Evolutionary conservation across 2,329 filamentous ascomycete genomes (phyloP).

Genomic region (Aciculosporium take): DNA sequence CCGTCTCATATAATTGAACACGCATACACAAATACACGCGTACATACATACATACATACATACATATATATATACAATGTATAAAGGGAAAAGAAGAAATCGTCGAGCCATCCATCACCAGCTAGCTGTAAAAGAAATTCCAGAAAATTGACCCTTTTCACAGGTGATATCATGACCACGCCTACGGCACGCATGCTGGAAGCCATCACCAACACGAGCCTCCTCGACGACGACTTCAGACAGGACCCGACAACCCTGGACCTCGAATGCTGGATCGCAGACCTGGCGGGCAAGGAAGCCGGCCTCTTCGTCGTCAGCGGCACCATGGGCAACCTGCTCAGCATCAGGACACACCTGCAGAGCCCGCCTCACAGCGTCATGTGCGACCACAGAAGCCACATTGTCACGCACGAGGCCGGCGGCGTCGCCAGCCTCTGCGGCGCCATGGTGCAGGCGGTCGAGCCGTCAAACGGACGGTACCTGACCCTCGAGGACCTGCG

Average conservation of each 20-base stretch:
- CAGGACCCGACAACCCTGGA: constrained; percentile 3
- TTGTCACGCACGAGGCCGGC: constrained; percentile 51
- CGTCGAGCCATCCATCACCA: too few species aligned
- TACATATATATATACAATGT: too few species aligned
- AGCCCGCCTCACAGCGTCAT: constrained; percentile 69
- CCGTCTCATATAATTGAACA: too few species aligned
- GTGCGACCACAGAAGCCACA: constrained; percentile 63
- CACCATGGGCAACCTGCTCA: constrained; percentile 91
- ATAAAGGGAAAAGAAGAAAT: too few species aligned
- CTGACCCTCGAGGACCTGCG: constrained; percentile 64
- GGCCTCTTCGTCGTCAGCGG: constrained; percentile 72
- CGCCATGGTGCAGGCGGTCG: constrained; percentile 51
- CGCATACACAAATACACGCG: too few species aligned
- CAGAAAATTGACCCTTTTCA: too few species aligned
- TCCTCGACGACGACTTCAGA: constrained; percentile 5
- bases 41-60: too few species aligned
- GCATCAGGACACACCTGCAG: constrained; percentile 56
- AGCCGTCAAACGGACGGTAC: constrained; percentile 55
- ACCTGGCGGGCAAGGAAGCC: constrained; percentile 51
- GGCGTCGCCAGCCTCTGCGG: constrained; percentile 34
- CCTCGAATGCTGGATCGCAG: not conserved
- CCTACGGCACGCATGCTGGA: constrained; percentile 6
- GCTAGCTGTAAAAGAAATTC: too few species aligned
- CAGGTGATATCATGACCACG: constrained; percentile 6
- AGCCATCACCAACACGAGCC: constrained; percentile 4